Conservation (phyloP, 768 basidiomycete species). For the Leccinum obscurum region DNA sequence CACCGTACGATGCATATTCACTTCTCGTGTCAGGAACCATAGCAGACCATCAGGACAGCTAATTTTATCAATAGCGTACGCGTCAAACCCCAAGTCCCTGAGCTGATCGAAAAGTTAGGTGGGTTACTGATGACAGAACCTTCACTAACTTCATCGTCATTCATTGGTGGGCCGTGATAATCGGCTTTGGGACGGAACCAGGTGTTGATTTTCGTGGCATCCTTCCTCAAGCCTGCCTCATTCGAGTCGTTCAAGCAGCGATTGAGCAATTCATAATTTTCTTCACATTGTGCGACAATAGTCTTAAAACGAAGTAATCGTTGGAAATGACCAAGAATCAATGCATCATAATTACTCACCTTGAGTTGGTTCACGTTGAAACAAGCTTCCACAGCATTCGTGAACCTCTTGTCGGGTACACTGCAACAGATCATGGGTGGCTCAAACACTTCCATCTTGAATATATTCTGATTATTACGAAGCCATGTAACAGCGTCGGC, state of each 20-base stretch:
- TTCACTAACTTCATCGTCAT: conserved; percentile 52
- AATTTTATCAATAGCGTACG: conserved; percentile 81
- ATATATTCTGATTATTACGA: conserved; percentile 58
- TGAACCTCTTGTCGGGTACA: conserved; percentile 62
- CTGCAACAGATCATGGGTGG: conserved; percentile 76
- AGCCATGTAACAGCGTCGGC: conserved; percentile 74
- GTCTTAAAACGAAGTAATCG: conserved; percentile 46
- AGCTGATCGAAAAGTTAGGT: conserved; percentile 47
- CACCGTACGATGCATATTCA: conserved; percentile 75
- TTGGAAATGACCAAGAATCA: not conserved
- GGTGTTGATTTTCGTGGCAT: conserved; percentile 51
- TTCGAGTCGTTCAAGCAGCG: conserved; percentile 62
- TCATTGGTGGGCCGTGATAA: conserved; percentile 53
- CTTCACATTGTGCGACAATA: conserved; percentile 80
- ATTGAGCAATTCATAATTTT: conserved; percentile 78
- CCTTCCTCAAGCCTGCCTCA: conserved; percentile 49
- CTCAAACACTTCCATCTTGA: conserved; percentile 84
- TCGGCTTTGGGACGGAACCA: conserved; percentile 61
- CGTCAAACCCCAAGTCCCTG: conserved; percentile 63
- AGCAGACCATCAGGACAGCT: conserved; percentile 73
- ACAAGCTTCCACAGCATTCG: conserved; percentile 72
- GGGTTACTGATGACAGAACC: not conserved
- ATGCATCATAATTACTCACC: conserved; percentile 42
- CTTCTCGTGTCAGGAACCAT: conserved; percentile 64
- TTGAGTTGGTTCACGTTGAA: conserved; percentile 60